Percentiles rank a stretch among this genome's conserved stretches.
These are phyloP conservation scores for Fonsecaea pedrosoi DNA, from an alignment of 2,329 filamentous ascomycete species.

Conservation along the genomic window DNA sequence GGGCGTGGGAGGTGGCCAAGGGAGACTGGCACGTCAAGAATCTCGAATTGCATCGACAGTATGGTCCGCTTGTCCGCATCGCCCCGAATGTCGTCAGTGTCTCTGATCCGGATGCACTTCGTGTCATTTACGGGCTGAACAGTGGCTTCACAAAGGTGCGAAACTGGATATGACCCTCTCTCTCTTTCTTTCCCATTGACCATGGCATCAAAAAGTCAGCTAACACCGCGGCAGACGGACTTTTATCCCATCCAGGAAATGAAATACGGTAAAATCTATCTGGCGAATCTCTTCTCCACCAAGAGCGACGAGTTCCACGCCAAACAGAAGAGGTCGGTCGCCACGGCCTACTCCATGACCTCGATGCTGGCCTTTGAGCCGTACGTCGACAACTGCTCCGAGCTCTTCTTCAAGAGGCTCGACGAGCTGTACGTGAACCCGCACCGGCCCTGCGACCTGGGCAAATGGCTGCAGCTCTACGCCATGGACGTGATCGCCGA, in stretches of 20 bases:
- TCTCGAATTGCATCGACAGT: slow-evolving; percentile 23
- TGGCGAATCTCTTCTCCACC: slow-evolving; percentile 9
- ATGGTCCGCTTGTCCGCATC: slow-evolving; percentile 30
- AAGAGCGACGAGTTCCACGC: slow-evolving; percentile 19
- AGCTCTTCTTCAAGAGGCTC: slow-evolving; percentile 24
- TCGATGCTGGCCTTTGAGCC: slow-evolving; percentile 56
- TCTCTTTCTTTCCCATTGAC: neutral
- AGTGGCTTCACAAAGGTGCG: slow-evolving; percentile 23
- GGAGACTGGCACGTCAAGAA: slow-evolving; percentile 20
- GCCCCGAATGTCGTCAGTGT: slow-evolving; percentile 32
- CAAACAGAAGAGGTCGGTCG: slow-evolving; percentile 46
- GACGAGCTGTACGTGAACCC: slow-evolving; percentile 20
- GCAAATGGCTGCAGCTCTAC: slow-evolving; percentile 74
- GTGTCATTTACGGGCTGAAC: slow-evolving; percentile 27
- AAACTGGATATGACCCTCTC: neutral
- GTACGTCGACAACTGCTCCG: slow-evolving; percentile 49
- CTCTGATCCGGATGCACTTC: slow-evolving; percentile 23
- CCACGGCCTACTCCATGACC: slow-evolving; percentile 56
- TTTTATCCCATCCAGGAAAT: slow-evolving; percentile 15
- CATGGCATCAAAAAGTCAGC: neutral
- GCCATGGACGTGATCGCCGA: slow-evolving; percentile 73
- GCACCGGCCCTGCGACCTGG: slow-evolving; percentile 25
- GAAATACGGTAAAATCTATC: slow-evolving; percentile 20
- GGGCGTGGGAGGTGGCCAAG: slow-evolving; percentile 53
- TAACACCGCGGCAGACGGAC: slow-evolving; percentile 4